Evolutionary conservation across 176 grass and related monocot genomes (phyloP).

Genomic region (Pontederia crassipes): DNA sequence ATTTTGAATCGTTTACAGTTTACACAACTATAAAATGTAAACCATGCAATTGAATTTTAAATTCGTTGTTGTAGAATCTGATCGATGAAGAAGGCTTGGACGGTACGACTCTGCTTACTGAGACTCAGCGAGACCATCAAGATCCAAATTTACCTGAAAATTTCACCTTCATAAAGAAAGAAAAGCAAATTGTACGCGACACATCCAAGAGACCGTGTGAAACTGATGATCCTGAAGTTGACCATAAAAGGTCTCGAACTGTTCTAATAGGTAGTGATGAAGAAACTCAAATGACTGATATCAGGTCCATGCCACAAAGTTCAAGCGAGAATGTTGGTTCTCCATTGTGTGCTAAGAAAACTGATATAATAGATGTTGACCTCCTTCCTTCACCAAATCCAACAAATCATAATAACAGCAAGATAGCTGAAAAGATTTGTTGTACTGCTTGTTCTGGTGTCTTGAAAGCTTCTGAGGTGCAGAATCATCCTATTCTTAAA

Average conservation of each 20-base stretch:
- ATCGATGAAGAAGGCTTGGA: constrained; percentile 24
- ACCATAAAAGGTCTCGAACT: constrained; percentile 40
- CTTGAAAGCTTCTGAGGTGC: constrained; percentile 64
- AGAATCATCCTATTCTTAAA: constrained; percentile 73
- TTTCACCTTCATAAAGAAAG: constrained; percentile 1
- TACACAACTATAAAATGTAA: background rate
- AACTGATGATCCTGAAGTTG: constrained; percentile 28
- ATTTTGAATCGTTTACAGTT: background rate
- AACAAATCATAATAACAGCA: constrained; percentile 13
- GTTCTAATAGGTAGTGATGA: constrained; percentile 66
- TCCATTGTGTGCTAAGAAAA: constrained; percentile 31
- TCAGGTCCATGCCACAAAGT: constrained; percentile 20
- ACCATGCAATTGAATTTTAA: background rate
- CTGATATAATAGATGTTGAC: constrained; percentile 74
- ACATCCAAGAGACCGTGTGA: constrained; percentile 37
- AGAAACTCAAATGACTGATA: constrained; percentile 29
- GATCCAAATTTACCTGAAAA: constrained; percentile 16
- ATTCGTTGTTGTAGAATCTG: constrained; percentile 8
- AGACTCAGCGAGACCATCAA: constrained; percentile 6
- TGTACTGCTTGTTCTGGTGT: constrained; percentile 68
- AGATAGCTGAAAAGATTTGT: constrained; percentile 30
- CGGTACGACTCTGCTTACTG: background rate
- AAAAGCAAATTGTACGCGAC: constrained; percentile 22
- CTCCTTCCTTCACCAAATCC: constrained; percentile 36
- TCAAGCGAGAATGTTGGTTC: constrained; percentile 18